Conservation (phyloP, 352 stramenopile genomes). For the Phytophthora sansomeana region DNA sequence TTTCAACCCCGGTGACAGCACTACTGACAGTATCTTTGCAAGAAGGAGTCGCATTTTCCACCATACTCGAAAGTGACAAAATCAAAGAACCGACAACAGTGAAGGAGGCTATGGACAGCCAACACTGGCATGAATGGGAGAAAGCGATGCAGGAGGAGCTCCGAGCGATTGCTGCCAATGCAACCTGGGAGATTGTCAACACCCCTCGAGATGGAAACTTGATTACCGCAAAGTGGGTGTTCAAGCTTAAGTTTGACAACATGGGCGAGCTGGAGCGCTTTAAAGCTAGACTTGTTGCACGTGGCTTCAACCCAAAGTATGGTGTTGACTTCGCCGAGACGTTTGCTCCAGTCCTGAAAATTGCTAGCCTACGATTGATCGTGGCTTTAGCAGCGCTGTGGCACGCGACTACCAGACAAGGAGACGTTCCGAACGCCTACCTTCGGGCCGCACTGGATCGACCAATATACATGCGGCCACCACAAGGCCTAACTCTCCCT, state of each 20-base stretch:
- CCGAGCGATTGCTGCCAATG: background rate
- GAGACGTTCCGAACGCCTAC: conserved; percentile 18
- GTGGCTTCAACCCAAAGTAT: conserved; percentile 3
- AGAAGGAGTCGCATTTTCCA: background rate
- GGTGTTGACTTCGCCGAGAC: conserved; percentile 10
- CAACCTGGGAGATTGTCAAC: background rate
- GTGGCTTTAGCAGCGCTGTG: background rate
- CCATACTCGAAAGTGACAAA: background rate
- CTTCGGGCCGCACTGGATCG: background rate
- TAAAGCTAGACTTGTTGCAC: conserved; percentile 8
- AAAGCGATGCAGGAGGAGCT: conserved; percentile 1
- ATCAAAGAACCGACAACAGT: background rate
- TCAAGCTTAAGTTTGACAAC: conserved; percentile 2
- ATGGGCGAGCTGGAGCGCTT: conserved; percentile 8
- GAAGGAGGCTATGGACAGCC: background rate
- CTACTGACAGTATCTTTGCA: background rate
- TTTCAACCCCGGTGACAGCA: background rate
- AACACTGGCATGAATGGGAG: background rate
- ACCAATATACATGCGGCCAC: conserved; percentile 8
- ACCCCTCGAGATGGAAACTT: background rate
- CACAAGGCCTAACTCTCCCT: background rate
- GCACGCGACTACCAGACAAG: background rate
- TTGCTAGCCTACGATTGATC: background rate
- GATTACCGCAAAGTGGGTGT: conserved; percentile 1
- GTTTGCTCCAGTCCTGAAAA: background rate